Evolutionary conservation across 805 yeast genomes (phyloP).

Genomic region (Sugiyamaella lignohabitans): DNA sequence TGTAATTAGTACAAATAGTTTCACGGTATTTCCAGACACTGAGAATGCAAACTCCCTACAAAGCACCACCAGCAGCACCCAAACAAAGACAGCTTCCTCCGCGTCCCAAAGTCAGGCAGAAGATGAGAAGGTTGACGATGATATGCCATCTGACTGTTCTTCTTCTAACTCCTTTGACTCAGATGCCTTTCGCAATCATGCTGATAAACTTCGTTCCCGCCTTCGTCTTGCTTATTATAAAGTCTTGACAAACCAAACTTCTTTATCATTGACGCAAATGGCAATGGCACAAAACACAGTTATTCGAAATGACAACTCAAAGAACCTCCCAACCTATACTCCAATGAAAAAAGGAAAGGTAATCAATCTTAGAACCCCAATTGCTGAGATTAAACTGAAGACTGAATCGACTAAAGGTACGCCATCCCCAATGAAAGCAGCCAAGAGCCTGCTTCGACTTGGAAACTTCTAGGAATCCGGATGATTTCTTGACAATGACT

Average conservation of each 20-base stretch:
- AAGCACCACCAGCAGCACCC: background rate
- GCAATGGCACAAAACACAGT: slow-evolving; percentile 11
- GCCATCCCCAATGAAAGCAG: slow-evolving; percentile 20
- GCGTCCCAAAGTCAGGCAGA: background rate
- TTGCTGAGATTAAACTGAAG: too few species aligned
- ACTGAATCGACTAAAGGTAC: slow-evolving; percentile 8
- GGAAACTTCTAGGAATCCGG: slow-evolving; percentile 17
- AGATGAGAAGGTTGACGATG: background rate
- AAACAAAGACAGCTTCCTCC: background rate
- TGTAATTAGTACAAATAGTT: background rate
- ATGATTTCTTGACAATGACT: too few species aligned
- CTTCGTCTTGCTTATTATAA: slow-evolving; percentile 32
- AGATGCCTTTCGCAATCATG: slow-evolving; percentile 10
- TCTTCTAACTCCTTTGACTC: too few species aligned
- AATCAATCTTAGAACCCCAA: background rate
- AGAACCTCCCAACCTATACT: background rate
- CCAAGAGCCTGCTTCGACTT: slow-evolving; percentile 16
- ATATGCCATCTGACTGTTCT: too few species aligned
- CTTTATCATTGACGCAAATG: slow-evolving; percentile 25
- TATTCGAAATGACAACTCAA: too few species aligned
- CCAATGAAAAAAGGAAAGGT: background rate
- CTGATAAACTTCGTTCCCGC: slow-evolving; percentile 26
- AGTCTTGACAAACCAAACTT: slow-evolving; percentile 29
- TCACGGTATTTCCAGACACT: background rate
- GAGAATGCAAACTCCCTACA: background rate